Evolutionary conservation across 2,329 filamentous ascomycete genomes (phyloP).

Genomic region (Fusarium pseudonygamai): DNA sequence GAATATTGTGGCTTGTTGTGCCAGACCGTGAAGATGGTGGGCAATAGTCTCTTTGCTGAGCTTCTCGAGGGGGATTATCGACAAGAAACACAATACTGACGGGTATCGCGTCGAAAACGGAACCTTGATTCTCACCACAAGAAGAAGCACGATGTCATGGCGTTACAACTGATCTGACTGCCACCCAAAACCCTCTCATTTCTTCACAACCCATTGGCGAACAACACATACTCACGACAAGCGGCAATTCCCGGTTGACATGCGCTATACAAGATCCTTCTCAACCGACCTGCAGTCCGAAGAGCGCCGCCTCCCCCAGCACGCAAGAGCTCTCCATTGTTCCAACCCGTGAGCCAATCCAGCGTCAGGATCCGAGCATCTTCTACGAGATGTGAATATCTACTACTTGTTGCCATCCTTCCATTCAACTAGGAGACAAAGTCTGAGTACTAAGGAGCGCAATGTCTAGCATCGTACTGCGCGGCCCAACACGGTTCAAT

Average conservation of each 20-base stretch:
- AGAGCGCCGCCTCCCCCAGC: not conserved
- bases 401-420: rapidly evolving
- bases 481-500: too few relatives aligned
- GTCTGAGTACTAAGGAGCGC: not conserved
- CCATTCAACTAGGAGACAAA: too few relatives aligned
- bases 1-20: not conserved
- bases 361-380: too few relatives aligned
- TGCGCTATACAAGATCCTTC: too few relatives aligned
- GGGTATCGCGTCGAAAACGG: not conserved
- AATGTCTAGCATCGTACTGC: not conserved
- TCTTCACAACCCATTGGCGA: rapidly evolving
- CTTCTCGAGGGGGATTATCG: not conserved
- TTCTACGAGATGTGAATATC: too few relatives aligned
- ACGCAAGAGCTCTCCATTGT: not conserved
- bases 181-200: not conserved
- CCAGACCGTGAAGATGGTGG: not conserved
- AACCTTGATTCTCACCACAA: too few relatives aligned
- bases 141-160: not conserved
- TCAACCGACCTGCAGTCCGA: rapidly evolving
- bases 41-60: not conserved
- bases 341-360: rapidly evolving
- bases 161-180: not conserved
- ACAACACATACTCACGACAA: rapidly evolving
- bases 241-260: rapidly evolving
- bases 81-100: not conserved